A percentile compares a stretch with the other conserved stretches of the same genome.
These are phyloP conservation scores for Davidsoniella neocaledoniae DNA, from an alignment of 2,329 filamentous ascomycete genomes.

Conservation along the genomic window DNA sequence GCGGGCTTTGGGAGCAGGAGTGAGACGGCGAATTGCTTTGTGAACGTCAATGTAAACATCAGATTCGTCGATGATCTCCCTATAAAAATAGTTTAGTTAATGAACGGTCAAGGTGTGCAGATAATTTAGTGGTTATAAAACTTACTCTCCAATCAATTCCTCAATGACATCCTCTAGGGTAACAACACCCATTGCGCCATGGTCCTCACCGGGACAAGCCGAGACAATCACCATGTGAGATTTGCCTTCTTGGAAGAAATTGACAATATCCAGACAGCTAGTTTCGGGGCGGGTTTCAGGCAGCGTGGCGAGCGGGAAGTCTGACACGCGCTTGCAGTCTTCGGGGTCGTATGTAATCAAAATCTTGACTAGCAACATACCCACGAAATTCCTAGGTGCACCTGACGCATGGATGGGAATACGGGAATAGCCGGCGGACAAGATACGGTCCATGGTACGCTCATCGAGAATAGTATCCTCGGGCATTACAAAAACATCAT, in stretches of 20 bases:
- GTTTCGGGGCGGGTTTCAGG: slow-evolving; percentile 91
- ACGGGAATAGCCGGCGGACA: slow-evolving; percentile 85
- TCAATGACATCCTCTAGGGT: slow-evolving; percentile 97
- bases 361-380: slow-evolving; percentile 97
- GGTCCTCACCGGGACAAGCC: slow-evolving; percentile 72
- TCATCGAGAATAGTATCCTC: slow-evolving; percentile 87
- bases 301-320: slow-evolving; percentile 83
- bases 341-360: slow-evolving; percentile 97
- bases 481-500: slow-evolving; percentile 93
- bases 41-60: slow-evolving; percentile 97
- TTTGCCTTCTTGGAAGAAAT: slow-evolving; percentile 99
- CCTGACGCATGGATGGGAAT: slow-evolving; percentile 87
- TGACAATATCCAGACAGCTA: slow-evolving; percentile 94
- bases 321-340: slow-evolving; percentile 68
- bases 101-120: not conserved
- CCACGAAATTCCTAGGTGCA: slow-evolving; percentile 75
- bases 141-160: slow-evolving; percentile 91
- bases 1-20: slow-evolving; percentile 65
- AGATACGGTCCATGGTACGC: slow-evolving; percentile 81
- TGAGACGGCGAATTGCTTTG: slow-evolving; percentile 83
- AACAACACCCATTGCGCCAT: slow-evolving; percentile 81
- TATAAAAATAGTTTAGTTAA: slow-evolving; percentile 22
- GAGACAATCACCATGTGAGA: slow-evolving; percentile 97
- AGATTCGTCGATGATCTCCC: slow-evolving; percentile 96
- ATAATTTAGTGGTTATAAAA: slow-evolving; percentile 15